A percentile compares a stretch with the other conserved stretches of the same genome.
These are phyloP conservation scores for Rhodofomes roseus DNA, from an alignment of 1,284 basidiomycete species.

Conservation along the genomic window DNA sequence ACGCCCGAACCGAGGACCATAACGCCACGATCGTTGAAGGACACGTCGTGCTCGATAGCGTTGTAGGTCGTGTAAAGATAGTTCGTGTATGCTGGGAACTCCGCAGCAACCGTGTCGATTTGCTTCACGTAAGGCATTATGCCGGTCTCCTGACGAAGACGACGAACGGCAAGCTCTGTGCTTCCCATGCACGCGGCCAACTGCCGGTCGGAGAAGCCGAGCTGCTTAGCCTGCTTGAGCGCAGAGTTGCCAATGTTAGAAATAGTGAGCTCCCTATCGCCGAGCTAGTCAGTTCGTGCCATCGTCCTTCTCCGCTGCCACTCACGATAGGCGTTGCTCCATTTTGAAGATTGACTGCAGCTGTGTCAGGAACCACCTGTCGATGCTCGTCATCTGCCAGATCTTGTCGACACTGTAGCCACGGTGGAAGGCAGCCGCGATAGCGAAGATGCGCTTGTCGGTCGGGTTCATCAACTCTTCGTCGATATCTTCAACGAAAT, in stretches of 20 bases:
- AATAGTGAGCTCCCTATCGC: conserved; percentile 58
- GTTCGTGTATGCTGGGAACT: conserved; percentile 98
- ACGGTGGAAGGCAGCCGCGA: conserved; percentile 82
- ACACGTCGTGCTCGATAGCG: conserved; percentile 87
- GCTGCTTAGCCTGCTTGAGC: conserved; percentile 87
- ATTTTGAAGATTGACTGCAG: conserved; percentile 81
- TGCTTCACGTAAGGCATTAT: conserved; percentile 96
- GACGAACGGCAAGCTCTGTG: conserved; percentile 86
- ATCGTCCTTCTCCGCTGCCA: conserved; percentile 13
- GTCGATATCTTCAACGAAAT: conserved; percentile 80
- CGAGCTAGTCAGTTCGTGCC: background rate
- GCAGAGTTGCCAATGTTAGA: conserved; percentile 64
- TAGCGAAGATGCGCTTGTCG: conserved; percentile 90
- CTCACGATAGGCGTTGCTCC: conserved; percentile 73
- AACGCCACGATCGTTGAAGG: conserved; percentile 88
- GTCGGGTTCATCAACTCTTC: conserved; percentile 87
- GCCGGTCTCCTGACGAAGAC: conserved; percentile 78
- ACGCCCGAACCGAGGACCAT: conserved; percentile 99
- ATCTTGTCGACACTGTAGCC: conserved; percentile 96
- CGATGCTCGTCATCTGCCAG: conserved; percentile 96
- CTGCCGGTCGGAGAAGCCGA: conserved; percentile 95
- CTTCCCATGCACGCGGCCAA: conserved; percentile 80
- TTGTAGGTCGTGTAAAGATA: conserved; percentile 99
- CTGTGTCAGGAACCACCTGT: conserved; percentile 96
- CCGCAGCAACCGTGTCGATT: conserved; percentile 98